Percentiles rank a stretch among this genome's conserved stretches.
Evolutionary conservation across 192 early-diverging fungal genomes (phyloP).

Genomic region (Coemansia sp.): DNA sequence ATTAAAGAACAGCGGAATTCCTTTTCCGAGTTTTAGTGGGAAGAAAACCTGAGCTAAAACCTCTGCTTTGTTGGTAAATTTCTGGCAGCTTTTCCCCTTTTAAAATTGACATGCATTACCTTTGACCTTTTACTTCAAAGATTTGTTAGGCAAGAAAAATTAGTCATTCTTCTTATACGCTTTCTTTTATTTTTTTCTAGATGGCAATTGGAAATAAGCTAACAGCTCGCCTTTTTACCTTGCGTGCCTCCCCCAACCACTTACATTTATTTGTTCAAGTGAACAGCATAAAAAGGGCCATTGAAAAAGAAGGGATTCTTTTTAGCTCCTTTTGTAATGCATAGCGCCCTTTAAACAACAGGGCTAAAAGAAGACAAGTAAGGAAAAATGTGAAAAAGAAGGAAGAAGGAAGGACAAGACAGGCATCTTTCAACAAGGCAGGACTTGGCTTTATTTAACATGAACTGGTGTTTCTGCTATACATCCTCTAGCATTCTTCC

Average conservation of each 20-base stretch:
- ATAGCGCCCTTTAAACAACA: neutral
- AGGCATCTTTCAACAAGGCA: no score
- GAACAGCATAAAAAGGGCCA: neutral
- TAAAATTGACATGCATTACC: no score
- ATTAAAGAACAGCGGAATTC: no score
- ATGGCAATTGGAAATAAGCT: no score
- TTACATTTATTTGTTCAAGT: slow-evolving; percentile 1
- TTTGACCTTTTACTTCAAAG: no score
- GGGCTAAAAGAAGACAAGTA: neutral
- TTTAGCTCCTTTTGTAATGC: slow-evolving; percentile 3
- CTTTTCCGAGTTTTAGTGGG: no score
- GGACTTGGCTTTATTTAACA: no score
- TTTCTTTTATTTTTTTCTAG: neutral
- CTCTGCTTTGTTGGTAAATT: neutral
- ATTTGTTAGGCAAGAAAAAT: neutral
- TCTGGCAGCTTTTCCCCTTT: no score
- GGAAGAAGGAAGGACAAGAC: neutral
- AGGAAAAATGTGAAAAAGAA: slow-evolving; percentile 1
- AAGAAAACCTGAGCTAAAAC: slow-evolving; percentile 1
- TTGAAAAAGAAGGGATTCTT: neutral
- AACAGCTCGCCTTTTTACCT: slow-evolving; percentile 1
- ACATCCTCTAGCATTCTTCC: no score
- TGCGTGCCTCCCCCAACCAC: slow-evolving; percentile 5
- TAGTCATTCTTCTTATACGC: neutral
- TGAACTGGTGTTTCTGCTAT: no score